phyloP scores from a whole-genome alignment of 805 yeast species.

The Candida xyloterini region DNA sequence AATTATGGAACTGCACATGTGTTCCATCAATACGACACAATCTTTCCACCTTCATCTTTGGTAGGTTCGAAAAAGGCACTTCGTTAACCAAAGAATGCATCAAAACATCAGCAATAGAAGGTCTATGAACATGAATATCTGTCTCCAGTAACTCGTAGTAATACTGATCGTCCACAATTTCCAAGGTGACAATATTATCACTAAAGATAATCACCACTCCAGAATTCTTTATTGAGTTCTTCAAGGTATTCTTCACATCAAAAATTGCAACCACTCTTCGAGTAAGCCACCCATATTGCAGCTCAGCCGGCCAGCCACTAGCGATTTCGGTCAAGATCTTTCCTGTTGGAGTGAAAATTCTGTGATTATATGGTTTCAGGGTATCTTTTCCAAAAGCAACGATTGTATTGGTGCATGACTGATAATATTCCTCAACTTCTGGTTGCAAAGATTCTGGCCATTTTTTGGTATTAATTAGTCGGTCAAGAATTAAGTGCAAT shows the following conservation, averaged over 20 bases:
- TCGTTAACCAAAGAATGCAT: constrained; percentile 91
- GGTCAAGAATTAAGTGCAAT: constrained; percentile 61
- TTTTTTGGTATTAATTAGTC: constrained; percentile 50
- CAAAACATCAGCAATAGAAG: constrained; percentile 71
- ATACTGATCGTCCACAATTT: constrained; percentile 45
- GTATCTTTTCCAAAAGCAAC: constrained; percentile 74
- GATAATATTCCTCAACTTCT: constrained; percentile 41
- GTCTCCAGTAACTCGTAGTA: constrained; percentile 24
- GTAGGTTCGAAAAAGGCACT: constrained; percentile 65
- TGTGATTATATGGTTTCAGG: constrained; percentile 48
- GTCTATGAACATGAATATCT: constrained; percentile 35
- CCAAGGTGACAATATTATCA: constrained; percentile 69
- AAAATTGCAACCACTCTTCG: constrained; percentile 80
- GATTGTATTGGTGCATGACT: constrained; percentile 60
- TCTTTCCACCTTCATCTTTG: constrained; percentile 61
- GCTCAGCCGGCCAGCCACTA: constrained; percentile 78
- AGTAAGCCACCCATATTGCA: constrained; percentile 85
- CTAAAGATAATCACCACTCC: constrained; percentile 76
- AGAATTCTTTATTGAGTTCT: constrained; percentile 31
- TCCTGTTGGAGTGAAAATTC: constrained; percentile 90
- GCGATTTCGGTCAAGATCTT: constrained; percentile 83
- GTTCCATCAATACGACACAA: constrained; percentile 66
- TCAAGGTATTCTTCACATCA: constrained; percentile 35
- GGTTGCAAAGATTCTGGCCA: constrained; percentile 37
- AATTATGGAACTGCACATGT: constrained; percentile 44